Base-by-base conservation (phyloP, 2,329 filamentous ascomycete species). In the Fusarium mexicanum region DNA sequence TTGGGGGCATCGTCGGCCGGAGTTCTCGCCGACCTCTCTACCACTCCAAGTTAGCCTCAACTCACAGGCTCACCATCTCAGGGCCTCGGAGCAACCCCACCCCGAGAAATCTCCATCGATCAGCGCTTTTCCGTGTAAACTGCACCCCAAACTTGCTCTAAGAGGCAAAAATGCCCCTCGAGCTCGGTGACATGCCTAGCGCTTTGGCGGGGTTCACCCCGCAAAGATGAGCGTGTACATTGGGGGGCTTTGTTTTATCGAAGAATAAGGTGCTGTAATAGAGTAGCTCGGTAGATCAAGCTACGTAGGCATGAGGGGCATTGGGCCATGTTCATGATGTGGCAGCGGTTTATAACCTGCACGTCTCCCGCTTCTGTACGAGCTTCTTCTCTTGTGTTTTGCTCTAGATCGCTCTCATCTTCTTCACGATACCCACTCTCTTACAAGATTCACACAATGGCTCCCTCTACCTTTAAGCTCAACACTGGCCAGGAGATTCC, bases 401-500 rank as follows among this genome's bases (percentile, higher is more conserved):
- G 59, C 40, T 62, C 60, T 62, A 64, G 64, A 58, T 55, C 60
- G 50, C 43, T 53, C 46, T 38, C 31, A 47, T 29, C 61, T 54
- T 59, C 53, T 22, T 72, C n/a, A 37, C 64, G 54, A 55, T 35
- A 47, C 47, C 55, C 33, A 41, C 51, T 58, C 51, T 69, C 46
- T 41, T 35, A 31, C 64, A 61, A 46, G 33, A 64, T 67, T 46
- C 61, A 70, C 63, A 79, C 62, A 71, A 91, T 91, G 88, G 83
- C 87, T 67, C 85, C 86, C 74, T 85, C 87, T 72, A 85, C 84
- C 29, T 91, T 90, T 83, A 91, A 88, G 79, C 87, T 93, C 75
- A 93, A 92, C 85, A 91, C 86, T 43, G 90, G 90, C 67, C 83
- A 85, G 64, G 84, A 89, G 72, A 92, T 93, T 70, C 91, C 91